Evolutionary conservation across 345 rosid species (phyloP), one percentile per base, ranked within the genome.

Genomic region (Populus tremula): DNA sequence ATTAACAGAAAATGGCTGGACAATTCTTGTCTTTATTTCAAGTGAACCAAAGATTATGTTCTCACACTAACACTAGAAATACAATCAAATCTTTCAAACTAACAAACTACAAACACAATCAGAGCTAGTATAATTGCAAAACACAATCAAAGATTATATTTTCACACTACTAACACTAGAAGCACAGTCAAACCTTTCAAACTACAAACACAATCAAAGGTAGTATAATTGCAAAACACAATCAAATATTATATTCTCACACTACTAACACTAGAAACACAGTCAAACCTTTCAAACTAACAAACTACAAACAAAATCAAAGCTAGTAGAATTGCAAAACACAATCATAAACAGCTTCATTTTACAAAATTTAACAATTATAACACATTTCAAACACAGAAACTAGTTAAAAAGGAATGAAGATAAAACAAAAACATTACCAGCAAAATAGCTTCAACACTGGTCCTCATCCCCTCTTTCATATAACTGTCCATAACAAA

Each of bases 391-490:
- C 62, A 56, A n/a, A 11, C 27, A n/a, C 62, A 59, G n/a, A 59
- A 23, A 59, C 4, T 3, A 59, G 29, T 39, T 39, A 4, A 5
- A 27, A 64, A 2, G 45, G 39, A 12, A 36, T 5, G 35, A 23
- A 59, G 29, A 38, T 16, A 38, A 67, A 43, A 16, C 23, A 73
- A 49, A 6, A 61, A 54, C 79, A 87, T 67, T 85, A 93, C 99
- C 98, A 92, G 90, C 67, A 96, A 85, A 87, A 96, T 92, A 62
- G 92, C 99, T 75, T 93, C 98, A 13, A 96, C 98, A 31, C 98
- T 93, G 6, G 97, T 91, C 85, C 98, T 89, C 99, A 96, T 92
- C 50, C 99, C 99, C 72, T 96, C 99, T 77, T 96, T 92, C 96
- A 88, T 91, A 73, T 95, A 96, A 78, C 99, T 95, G 88, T 76